These are phyloP conservation scores for Tuber brumale DNA, from an alignment of 495 filamentous ascomycete genomes.

Conservation along the genomic window DNA sequence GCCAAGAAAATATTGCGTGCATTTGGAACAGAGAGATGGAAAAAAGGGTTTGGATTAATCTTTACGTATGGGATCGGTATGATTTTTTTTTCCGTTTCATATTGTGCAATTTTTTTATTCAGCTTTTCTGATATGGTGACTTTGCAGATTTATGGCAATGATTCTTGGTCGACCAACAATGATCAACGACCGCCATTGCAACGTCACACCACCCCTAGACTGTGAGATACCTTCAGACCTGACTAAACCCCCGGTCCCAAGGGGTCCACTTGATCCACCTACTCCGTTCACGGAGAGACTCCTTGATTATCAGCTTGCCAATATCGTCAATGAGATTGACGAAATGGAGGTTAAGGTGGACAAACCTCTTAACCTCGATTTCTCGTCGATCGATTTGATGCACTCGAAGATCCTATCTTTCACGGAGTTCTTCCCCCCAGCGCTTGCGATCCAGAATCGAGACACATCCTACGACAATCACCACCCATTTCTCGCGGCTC, in stretches of 20 bases:
- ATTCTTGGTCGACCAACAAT: constrained; percentile 56
- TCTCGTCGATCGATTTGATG: constrained; percentile 50
- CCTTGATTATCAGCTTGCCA: constrained; percentile 37
- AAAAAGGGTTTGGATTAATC: constrained; percentile 53
- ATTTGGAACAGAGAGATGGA: constrained; percentile 53
- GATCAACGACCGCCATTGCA: constrained; percentile 47
- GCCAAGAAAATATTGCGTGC: constrained; percentile 41
- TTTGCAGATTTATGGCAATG: constrained; percentile 47
- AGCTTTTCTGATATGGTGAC: constrained; percentile 16
- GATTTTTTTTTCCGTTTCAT: constrained; percentile 8
- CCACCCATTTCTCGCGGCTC: constrained; percentile 51
- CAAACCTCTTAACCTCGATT: constrained; percentile 43
- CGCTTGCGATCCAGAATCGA: constrained; percentile 50
- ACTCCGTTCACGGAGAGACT: constrained; percentile 42
- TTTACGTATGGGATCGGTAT: constrained; percentile 56
- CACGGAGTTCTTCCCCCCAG: constrained; percentile 48
- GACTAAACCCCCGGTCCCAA: constrained; percentile 41
- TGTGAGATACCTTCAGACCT: constrained; percentile 43
- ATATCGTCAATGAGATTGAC: constrained; percentile 39
- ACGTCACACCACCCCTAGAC: constrained; percentile 44
- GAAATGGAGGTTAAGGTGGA: constrained; percentile 35
- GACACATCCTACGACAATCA: constrained; percentile 52
- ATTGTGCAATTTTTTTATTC: not conserved
- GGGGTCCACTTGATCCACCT: constrained; percentile 42
- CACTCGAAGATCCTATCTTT: constrained; percentile 49